These are phyloP conservation scores for Phycomyces blakesleeanus DNA, from an alignment of 192 early-diverging fungal species.

Conservation along the genomic window DNA sequence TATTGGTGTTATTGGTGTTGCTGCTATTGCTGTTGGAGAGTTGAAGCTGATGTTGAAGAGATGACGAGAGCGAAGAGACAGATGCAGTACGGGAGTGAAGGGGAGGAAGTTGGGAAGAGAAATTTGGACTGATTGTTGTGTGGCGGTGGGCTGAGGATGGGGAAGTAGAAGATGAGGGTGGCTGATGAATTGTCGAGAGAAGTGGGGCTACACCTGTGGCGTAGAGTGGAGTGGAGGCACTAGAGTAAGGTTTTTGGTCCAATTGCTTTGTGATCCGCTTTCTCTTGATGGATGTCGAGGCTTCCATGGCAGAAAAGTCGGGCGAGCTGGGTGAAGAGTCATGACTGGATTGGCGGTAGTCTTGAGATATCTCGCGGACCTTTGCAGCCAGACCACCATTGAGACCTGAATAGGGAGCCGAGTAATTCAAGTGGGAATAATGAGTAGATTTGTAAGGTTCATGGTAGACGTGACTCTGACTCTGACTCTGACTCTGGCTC, in stretches of 20 bases:
- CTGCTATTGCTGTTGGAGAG: slow-evolving; percentile 1
- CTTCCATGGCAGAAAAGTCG: slow-evolving; percentile 9
- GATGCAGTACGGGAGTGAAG: slow-evolving; percentile 13
- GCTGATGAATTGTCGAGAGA: neutral
- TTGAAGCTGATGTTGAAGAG: slow-evolving; percentile 1
- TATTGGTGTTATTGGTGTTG: slow-evolving; percentile 4
- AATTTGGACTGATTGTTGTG: neutral
- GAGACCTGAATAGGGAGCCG: neutral
- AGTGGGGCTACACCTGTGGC: neutral
- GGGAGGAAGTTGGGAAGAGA: slow-evolving; percentile 25
- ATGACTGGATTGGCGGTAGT: neutral
- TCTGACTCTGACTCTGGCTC: no score
- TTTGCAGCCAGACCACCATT: slow-evolving; percentile 20
- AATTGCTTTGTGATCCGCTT: slow-evolving; percentile 3
- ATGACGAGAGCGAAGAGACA: slow-evolving; percentile 6
- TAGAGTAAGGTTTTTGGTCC: slow-evolving; percentile 11
- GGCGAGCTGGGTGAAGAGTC: neutral
- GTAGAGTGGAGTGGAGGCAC: slow-evolving; percentile 18
- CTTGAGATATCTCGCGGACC: slow-evolving; percentile 11
- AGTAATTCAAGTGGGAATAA: neutral
- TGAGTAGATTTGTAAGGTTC: neutral
- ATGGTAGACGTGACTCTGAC: slow-evolving; percentile 4
- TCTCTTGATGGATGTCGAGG: slow-evolving; percentile 21
- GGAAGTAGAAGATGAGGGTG: neutral
- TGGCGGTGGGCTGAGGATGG: neutral